Evolutionary conservation across 2,329 filamentous ascomycete species (phyloP).

Genomic region (Scleromitrula shiraiana): DNA sequence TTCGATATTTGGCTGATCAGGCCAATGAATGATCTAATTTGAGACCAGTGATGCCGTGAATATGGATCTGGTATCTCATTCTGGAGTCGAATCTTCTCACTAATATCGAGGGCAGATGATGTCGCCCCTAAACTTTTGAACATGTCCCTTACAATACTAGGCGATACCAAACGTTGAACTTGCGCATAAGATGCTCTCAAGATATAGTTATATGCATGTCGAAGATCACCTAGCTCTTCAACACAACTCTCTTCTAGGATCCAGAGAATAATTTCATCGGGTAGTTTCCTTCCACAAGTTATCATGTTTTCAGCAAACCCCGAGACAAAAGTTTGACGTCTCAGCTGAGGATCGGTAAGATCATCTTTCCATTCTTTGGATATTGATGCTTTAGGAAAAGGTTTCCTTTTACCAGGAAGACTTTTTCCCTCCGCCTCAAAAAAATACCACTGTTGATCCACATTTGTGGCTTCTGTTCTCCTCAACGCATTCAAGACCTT

Average conservation of each 20-base stretch:
- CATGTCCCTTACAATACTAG: constrained; percentile 40
- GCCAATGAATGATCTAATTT: constrained; percentile 18
- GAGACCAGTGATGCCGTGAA: constrained; percentile 23
- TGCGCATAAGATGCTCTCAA: constrained; percentile 41
- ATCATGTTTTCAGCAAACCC: constrained; percentile 53
- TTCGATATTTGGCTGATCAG: constrained; percentile 21
- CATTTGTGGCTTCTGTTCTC: constrained; percentile 50
- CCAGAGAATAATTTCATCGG: constrained; percentile 61
- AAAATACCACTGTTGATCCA: constrained; percentile 48
- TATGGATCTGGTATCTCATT: constrained; percentile 16
- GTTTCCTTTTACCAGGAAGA: constrained; percentile 13
- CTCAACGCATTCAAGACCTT: constrained; percentile 49
- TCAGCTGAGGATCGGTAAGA: constrained; percentile 40
- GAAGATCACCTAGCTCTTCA: constrained; percentile 47
- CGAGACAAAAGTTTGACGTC: constrained; percentile 52
- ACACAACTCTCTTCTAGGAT: constrained; percentile 50
- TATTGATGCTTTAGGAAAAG: constrained; percentile 21
- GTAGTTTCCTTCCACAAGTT: constrained; percentile 37
- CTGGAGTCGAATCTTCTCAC: constrained; percentile 17
- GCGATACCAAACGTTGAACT: constrained; percentile 37
- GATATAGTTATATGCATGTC: constrained; percentile 50
- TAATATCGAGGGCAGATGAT: constrained; percentile 34
- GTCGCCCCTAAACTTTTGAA: constrained; percentile 53
- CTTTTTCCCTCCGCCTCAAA: constrained; percentile 33
- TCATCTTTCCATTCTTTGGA: constrained; percentile 19